Conservation (phyloP, 257 asterid genomes). For the Solanum paucissectum region DNA sequence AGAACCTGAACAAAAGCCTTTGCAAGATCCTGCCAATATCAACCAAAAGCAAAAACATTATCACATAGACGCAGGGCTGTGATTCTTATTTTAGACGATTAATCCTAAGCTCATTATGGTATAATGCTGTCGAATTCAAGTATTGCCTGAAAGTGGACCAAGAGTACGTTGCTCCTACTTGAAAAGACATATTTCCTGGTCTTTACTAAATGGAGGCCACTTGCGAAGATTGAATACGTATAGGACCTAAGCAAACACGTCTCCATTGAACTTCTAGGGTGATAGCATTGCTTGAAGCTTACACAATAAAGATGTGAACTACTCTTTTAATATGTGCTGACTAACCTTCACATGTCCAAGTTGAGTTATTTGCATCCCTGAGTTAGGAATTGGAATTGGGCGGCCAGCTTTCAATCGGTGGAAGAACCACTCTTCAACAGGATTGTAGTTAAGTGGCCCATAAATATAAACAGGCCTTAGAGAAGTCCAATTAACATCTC, state of each 20-base stretch:
- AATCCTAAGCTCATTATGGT: background rate
- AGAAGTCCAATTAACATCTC: slow-evolving; percentile 83
- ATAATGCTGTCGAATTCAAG: background rate
- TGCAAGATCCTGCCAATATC: slow-evolving; percentile 67
- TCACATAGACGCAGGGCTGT: background rate
- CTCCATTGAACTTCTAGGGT: background rate
- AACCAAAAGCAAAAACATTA: background rate
- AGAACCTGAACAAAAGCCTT: slow-evolving; percentile 74
- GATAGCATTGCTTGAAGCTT: background rate
- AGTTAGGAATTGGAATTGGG: slow-evolving; percentile 84
- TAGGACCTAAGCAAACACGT: background rate
- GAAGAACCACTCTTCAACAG: slow-evolving; percentile 99
- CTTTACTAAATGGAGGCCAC: background rate
- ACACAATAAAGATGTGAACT: background rate
- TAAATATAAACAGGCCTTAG: slow-evolving; percentile 92
- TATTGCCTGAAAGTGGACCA: background rate
- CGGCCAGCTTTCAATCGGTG: slow-evolving; percentile 96
- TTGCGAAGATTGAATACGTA: background rate
- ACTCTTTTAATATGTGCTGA: background rate
- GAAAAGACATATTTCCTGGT: background rate
- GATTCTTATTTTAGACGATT: background rate
- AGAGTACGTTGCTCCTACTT: background rate
- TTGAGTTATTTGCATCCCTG: slow-evolving; percentile 86
- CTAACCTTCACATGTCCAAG: slow-evolving; percentile 96
- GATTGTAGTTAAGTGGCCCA: slow-evolving; percentile 94